These are phyloP conservation scores for Rhizophora apiculata DNA, from an alignment of 345 rosid species.

Conservation along the genomic window DNA sequence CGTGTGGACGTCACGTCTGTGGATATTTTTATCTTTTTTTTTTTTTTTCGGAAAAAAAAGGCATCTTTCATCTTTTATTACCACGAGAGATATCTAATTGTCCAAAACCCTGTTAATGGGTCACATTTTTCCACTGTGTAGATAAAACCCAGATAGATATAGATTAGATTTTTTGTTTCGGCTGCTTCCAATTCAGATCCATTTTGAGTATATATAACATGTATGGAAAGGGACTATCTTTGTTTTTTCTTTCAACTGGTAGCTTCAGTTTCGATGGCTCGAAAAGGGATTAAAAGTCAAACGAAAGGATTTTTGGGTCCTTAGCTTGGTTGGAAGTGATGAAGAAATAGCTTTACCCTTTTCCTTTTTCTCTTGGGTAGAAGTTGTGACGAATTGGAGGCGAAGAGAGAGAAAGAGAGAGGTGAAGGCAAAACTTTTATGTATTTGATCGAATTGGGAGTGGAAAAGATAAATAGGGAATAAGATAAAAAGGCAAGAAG, in stretches of 20 bases:
- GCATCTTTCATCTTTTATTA: too few relatives aligned
- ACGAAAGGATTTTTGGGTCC: background rate
- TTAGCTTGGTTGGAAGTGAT: slow-evolving; percentile 6
- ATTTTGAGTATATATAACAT: too few relatives aligned
- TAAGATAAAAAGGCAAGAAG: slow-evolving; percentile 14
- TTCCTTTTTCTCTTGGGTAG: background rate
- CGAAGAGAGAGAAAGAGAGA: background rate
- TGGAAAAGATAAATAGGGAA: slow-evolving; percentile 11
- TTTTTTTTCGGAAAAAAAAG: too few relatives aligned
- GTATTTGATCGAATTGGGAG: background rate
- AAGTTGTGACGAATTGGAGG: background rate
- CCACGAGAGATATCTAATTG: too few relatives aligned
- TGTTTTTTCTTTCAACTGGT: background rate
- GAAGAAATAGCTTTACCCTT: background rate
- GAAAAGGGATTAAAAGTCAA: background rate
- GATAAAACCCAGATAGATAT: background rate
- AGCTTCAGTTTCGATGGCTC: background rate
- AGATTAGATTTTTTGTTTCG: background rate
- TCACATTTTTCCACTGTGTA: too few relatives aligned
- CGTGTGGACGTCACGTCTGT: slow-evolving; percentile 1
- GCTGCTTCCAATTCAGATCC: background rate
- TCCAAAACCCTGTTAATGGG: too few relatives aligned
- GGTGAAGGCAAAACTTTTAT: background rate
- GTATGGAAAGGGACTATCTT: too few relatives aligned
- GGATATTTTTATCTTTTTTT: too few relatives aligned